phyloP scores from a whole-genome alignment of 2,329 filamentous ascomycete genomes.

The Trichoderma aggressivum region DNA sequence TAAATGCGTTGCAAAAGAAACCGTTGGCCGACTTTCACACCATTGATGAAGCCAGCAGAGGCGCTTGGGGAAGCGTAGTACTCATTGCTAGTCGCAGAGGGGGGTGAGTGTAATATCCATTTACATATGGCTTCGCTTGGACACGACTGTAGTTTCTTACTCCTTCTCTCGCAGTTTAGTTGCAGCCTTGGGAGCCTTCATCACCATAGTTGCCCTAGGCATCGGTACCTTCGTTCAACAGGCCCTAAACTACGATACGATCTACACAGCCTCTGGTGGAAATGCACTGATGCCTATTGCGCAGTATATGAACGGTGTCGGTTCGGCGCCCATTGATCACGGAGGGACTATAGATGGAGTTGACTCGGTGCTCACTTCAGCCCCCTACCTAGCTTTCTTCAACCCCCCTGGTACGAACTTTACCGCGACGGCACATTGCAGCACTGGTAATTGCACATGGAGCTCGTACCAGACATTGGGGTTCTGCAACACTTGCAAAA shows the following conservation, averaged over 20 bases:
- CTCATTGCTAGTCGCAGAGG: constrained; percentile 6
- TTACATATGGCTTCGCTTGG: neutral
- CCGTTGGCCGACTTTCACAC: neutral
- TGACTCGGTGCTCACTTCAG: neutral
- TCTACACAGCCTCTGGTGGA: neutral
- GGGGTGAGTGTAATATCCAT: neutral
- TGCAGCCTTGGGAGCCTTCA: neutral
- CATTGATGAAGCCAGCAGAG: constrained; percentile 5
- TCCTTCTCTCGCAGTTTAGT: neutral
- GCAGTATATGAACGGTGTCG: neutral
- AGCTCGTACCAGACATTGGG: neutral
- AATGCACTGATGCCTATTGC: neutral
- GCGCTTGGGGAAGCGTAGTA: neutral
- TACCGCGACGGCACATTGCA: neutral
- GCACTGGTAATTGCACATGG: neutral
- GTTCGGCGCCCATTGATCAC: neutral
- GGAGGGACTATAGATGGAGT: neutral
- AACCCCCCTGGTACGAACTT: neutral
- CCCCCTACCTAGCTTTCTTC: neutral
- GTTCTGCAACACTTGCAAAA: neutral
- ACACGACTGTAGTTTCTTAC: neutral
- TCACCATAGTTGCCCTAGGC: neutral
- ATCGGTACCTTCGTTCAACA: constrained; percentile 4
- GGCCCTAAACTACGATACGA: neutral
- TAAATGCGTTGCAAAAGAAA: neutral